Evolutionary conservation across 106 monocot species (phyloP), one percentile per base, ranked within the genome.

Genomic region (Triglochin maritima): DNA sequence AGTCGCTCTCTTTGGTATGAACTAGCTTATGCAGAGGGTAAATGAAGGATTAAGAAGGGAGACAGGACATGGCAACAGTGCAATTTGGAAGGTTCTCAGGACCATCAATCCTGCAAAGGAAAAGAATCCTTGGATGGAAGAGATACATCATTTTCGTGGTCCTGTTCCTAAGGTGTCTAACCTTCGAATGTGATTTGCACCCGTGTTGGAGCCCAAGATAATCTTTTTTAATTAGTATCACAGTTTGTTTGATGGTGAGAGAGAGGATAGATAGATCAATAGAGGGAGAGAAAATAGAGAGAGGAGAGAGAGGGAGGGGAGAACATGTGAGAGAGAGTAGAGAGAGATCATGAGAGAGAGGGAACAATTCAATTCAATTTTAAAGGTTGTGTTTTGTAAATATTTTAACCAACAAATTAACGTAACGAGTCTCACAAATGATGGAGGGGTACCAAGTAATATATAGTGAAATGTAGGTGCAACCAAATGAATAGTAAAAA

Each of bases 1-100:
- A 90, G 86, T 73, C 86, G 86, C 76, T 90, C 90, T n/a, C 79
- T 90, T 6, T 90, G 90, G 90, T 90, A 90, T 52, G 90, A 90
- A 59, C 44, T 90, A 79, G 90, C 90, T 11, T 90, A 90, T 67
- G 57, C 81, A 2, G 90, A 90, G 57, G 86, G 69, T 2, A 86
- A 90, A 57, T 86, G 86, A n/a, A 79, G 90, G 74, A 73, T 90
- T 7, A 84, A 66, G 75, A 90, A 67, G 66, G 74, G 72, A 2
- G 86, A 90, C 56, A 71, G 84, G 63, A 74, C 86, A 17, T 90
- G 90, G 90, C 90, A 90, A 90, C 72, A 86, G 86, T 59, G 90
- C 90, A 7, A 86, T 90, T 3, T 90, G 90, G 90, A 90, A 71
- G 79, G 81, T 84, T 9, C 62, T 90, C n/a, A 81, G 47, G 74